These are phyloP conservation scores for Herpetomonas muscarum DNA, from an alignment of 208 protist species.

Conservation along the genomic window DNA sequence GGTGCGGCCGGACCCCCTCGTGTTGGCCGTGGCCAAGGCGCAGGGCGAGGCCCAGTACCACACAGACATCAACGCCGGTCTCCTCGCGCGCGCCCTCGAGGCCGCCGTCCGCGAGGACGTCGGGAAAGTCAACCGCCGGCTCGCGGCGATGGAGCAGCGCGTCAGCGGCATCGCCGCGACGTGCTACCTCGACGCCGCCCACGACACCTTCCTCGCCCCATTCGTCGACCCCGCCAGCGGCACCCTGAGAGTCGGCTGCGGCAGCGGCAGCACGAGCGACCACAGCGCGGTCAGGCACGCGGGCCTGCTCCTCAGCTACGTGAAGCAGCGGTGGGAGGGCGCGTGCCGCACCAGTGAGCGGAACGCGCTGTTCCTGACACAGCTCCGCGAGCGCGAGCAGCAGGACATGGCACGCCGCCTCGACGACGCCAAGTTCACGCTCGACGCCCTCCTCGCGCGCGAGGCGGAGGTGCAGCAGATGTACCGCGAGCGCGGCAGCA, in stretches of 20 bases:
- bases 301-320: slow-evolving; percentile 5
- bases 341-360: slow-evolving; percentile 11
- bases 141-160: neutral
- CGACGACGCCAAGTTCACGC: slow-evolving; percentile 9
- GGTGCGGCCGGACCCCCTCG: neutral
- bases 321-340: slow-evolving; percentile 19
- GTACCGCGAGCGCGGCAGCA: slow-evolving; percentile 16
- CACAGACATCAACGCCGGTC: neutral
- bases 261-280: neutral
- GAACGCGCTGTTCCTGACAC: slow-evolving; percentile 17
- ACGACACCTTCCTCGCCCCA: too few species aligned
- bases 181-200: neutral
- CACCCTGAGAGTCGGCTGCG: too few species aligned
- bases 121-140: neutral
- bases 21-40: neutral
- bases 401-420: slow-evolving; percentile 21
- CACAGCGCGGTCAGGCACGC: neutral
- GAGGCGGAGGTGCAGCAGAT: slow-evolving; percentile 24
- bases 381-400: slow-evolving; percentile 13
- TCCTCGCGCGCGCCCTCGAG: neutral
- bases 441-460: slow-evolving; percentile 12
- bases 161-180: neutral
- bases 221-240: too few species aligned
- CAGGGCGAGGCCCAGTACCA: neutral
- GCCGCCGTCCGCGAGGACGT: neutral